A percentile compares a stretch with the other conserved stretches of the same genome.
Conservation (phyloP, 2,329 filamentous ascomycete genomes). For the Trichoderma gracile region DNA sequence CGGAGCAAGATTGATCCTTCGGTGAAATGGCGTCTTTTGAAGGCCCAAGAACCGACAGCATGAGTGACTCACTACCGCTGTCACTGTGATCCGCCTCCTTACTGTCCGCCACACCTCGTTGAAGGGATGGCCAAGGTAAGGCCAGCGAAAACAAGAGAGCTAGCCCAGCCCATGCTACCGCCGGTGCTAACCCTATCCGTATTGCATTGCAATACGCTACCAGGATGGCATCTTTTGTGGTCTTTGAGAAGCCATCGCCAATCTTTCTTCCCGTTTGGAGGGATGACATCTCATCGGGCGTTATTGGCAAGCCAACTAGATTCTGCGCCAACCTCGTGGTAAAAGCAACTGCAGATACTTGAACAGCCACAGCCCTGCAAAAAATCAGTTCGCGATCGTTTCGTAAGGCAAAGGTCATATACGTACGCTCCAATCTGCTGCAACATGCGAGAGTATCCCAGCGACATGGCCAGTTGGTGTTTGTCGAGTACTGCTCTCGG, state of each 20-base stretch:
- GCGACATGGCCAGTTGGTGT: background rate
- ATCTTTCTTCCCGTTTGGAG: background rate
- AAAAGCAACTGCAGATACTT: background rate
- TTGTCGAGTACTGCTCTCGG: slow-evolving; percentile 11
- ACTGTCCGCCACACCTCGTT: background rate
- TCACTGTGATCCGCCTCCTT: background rate
- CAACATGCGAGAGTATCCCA: slow-evolving; percentile 14
- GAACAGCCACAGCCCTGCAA: background rate
- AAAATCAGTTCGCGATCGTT: background rate
- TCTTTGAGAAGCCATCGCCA: background rate
- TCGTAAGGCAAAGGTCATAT: background rate
- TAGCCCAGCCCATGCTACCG: background rate
- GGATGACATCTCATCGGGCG: background rate
- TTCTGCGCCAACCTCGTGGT: background rate
- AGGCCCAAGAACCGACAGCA: background rate
- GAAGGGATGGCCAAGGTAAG: background rate
- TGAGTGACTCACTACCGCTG: background rate
- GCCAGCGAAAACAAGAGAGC: background rate
- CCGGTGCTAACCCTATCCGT: background rate
- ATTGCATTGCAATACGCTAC: background rate
- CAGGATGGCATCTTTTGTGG: background rate
- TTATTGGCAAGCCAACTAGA: background rate
- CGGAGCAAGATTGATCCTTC: background rate
- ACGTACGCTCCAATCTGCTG: slow-evolving; percentile 16
- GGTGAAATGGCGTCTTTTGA: background rate